A percentile compares a stretch with the other conserved stretches of the same genome.
Evolutionary conservation across 208 protist genomes (phyloP).

Genomic region (Crithidia brevicula): DNA sequence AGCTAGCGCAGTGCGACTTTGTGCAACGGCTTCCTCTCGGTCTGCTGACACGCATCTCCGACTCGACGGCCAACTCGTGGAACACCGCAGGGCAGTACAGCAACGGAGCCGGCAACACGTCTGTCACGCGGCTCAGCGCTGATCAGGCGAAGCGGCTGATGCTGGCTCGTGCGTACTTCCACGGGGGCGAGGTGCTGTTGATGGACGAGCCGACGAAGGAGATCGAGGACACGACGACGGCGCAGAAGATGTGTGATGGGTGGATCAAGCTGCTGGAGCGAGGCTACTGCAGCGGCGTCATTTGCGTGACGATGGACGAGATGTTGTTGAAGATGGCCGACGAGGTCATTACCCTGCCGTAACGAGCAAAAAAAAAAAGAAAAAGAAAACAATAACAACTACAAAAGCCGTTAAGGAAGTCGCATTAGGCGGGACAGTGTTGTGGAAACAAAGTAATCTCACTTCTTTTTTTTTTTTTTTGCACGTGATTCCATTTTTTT

Average conservation of each 20-base stretch:
- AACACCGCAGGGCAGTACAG: constrained; percentile 19
- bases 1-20: constrained; percentile 58
- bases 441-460: not conserved
- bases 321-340: constrained; percentile 37
- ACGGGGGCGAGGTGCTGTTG: constrained; percentile 59
- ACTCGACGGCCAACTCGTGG: constrained; percentile 27
- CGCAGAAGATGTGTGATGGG: constrained; percentile 23
- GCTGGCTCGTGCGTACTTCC: constrained; percentile 73
- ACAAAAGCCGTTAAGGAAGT: not conserved
- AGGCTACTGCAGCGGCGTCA: constrained; percentile 33
- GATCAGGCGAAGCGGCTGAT: constrained; percentile 72
- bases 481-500: too few relatives aligned
- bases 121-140: constrained; percentile 43
- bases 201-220: constrained; percentile 74
- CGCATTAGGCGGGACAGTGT: not conserved
- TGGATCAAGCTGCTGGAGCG: constrained; percentile 41
- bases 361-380: constrained; percentile 12
- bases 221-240: constrained; percentile 42
- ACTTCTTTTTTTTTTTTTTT: not conserved
- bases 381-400: constrained; percentile 8
- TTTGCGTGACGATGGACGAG: constrained; percentile 41
- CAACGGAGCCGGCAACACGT: constrained; percentile 22
- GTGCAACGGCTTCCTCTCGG: constrained; percentile 55
- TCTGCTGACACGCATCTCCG: constrained; percentile 52
- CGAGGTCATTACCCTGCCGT: constrained; percentile 34